phyloP scores from a whole-genome alignment of 768 basidiomycete genomes.

The Auricularia sp. region DNA sequence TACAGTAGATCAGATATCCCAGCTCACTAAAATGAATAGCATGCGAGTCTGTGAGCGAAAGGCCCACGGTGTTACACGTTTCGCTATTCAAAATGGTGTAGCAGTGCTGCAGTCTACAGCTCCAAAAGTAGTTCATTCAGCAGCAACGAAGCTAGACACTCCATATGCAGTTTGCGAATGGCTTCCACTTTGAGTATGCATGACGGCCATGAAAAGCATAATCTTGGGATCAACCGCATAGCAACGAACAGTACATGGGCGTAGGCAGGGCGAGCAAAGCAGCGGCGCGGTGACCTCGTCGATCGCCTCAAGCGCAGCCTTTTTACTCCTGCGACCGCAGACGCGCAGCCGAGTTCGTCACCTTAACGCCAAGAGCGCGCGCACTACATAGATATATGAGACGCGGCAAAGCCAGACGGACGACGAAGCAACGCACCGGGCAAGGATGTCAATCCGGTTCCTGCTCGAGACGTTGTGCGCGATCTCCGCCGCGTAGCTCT shows the following conservation, averaged over 20 bases:
- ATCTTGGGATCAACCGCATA: not conserved
- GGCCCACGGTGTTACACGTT: no score
- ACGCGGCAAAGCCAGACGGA: slow-evolving; percentile 1
- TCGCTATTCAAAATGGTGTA: no score
- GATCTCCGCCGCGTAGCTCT: slow-evolving; percentile 89
- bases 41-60: no score
- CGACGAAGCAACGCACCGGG: slow-evolving; percentile 44
- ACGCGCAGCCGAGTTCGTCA: slow-evolving; percentile 86
- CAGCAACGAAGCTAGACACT: no score
- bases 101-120: no score
- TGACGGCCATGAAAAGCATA: not conserved
- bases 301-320: not conserved
- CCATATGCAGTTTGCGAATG: no score
- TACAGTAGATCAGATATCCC: no score
- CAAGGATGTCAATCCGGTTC: slow-evolving; percentile 85
- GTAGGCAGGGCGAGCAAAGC: not conserved
- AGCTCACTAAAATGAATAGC: no score
- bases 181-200: no score
- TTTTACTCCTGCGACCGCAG: slow-evolving; percentile 84
- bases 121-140: no score
- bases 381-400: slow-evolving; percentile 37
- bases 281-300: no score
- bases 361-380: slow-evolving; percentile 80
- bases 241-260: not conserved
- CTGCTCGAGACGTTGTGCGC: slow-evolving; percentile 94